Base-by-base conservation (phyloP, 257 asterid species). In the Solanum peruvianum region DNA sequence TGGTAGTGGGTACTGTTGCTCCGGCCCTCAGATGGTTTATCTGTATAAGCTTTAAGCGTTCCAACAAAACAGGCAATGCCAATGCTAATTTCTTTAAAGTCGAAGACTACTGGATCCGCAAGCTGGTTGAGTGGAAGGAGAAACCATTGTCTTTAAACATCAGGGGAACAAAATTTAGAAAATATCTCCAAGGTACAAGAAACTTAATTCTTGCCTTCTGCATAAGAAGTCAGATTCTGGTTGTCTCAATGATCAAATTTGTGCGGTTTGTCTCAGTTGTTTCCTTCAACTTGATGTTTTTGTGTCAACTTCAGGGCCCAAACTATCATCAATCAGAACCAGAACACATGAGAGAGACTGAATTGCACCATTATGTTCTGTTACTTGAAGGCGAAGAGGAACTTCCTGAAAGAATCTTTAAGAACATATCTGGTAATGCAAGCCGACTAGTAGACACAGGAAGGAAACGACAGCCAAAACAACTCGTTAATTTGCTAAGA, bases 331-430 rank as follows among this genome's bases (percentile, higher is more conserved):
- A 78, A 41, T 64, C 88, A 44, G 92, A 90, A 76, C 69, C 88
- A 76, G 86, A 82, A 37, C 13, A 52, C 70, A 64, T 42, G 10
- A 23, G 37, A 11, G 92, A 87, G 87, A 39, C 11, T 31, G 89
- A 88, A 52, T 86, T 91, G 14, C 87, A 83, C 84, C 87, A 72
- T 9, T 91, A 88, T 49, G 93, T 92, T 20, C 87, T 93, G 86
- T 89, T 89, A 47, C 94, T 93, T 6, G 91, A 90, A 83, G 95
- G 93, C 0, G 93, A 93, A 86, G 89, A 62, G 2, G 91, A 89
- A 86, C 41, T 92, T 45, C 93, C 95, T 4, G 81, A 44, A 29
- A 87, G 58, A 18, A 87, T 90, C 67, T 82, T 90, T 33, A 83
- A 58, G 37, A 89, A 82, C 87, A 91, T 92, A 47, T 85, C 89